phyloP scores from a whole-genome alignment of 2,329 filamentous ascomycete genomes.

The Ophiobolus disseminans region DNA sequence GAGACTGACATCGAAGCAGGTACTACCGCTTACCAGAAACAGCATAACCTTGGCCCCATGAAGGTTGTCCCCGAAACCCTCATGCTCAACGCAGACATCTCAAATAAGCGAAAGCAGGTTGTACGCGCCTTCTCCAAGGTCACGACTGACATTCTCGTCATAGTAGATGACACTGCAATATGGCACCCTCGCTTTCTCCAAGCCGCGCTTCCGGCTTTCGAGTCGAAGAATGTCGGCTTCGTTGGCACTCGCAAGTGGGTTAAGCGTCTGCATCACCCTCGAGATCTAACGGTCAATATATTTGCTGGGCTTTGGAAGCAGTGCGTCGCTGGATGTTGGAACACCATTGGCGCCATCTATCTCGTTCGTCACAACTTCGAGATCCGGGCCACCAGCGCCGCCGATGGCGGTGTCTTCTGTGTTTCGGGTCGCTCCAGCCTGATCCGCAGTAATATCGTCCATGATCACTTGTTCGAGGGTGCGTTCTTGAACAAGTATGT shows the following conservation, averaged over 20 bases:
- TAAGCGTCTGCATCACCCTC: conserved; percentile 10
- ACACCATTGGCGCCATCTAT: conserved; percentile 32
- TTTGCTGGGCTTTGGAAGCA: conserved; percentile 6
- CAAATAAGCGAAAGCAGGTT: conserved; percentile 30
- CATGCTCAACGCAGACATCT: conserved; percentile 13
- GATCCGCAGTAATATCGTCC: conserved; percentile 32
- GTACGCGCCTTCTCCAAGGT: conserved; percentile 14
- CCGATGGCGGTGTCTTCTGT: conserved; percentile 43
- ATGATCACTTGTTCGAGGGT: conserved; percentile 23
- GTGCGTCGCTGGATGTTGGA: conserved; percentile 29
- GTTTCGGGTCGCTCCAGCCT: conserved; percentile 41
- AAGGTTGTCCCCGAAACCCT: conserved; percentile 2
- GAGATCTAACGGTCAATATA: background rate
- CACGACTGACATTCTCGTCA: conserved; percentile 16
- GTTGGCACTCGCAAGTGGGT: conserved; percentile 36
- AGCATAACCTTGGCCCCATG: conserved; percentile 2
- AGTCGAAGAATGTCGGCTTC: conserved; percentile 22
- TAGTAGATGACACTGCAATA: conserved; percentile 28
- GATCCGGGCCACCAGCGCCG: conserved; percentile 34
- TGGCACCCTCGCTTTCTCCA: conserved; percentile 24
- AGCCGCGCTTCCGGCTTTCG: conserved; percentile 26
- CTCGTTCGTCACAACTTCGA: conserved; percentile 47
- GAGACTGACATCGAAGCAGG: conserved; percentile 5
- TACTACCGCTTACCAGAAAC: conserved; percentile 13
- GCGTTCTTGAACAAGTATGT: conserved; percentile 30